Percentiles rank a stretch among this genome's conserved stretches.
Conservation (phyloP, 805 yeast species). For the Zygotorulaspora sp. region DNA sequence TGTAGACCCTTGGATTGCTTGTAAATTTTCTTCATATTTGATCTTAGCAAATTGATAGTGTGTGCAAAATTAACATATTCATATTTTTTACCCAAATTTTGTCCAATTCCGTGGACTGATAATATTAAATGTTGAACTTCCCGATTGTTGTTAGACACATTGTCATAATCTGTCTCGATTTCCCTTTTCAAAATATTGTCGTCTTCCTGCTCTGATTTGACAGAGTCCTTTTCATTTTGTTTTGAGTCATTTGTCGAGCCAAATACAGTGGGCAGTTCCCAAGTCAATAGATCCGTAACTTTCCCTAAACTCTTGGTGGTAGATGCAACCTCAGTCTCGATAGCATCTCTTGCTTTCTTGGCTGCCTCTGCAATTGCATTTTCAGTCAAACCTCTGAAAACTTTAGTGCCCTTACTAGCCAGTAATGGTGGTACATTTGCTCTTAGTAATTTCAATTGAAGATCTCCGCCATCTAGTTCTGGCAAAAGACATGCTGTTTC, state of each 20-base stretch:
- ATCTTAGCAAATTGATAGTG: conserved; percentile 64
- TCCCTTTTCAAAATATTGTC: conserved; percentile 39
- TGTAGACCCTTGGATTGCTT: conserved; percentile 40
- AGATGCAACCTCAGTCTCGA: conserved; percentile 29
- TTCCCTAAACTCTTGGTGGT: conserved; percentile 18
- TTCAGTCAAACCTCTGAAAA: conserved; percentile 36
- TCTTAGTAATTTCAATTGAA: conserved; percentile 36
- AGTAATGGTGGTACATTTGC: conserved; percentile 33
- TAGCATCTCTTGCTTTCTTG: conserved; percentile 28
- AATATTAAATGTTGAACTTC: conserved; percentile 57
- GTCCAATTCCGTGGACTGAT: conserved; percentile 97
- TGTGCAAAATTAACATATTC: conserved; percentile 85
- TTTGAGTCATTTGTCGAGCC: conserved; percentile 3
- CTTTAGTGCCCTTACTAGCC: conserved; percentile 45
- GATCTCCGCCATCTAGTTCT: conserved; percentile 40
- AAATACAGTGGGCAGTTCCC: conserved; percentile 19
- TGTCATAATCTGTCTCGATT: conserved; percentile 48
- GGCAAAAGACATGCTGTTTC: conserved; percentile 47
- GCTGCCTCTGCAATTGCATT: conserved; percentile 8
- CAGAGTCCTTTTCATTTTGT: conserved; percentile 2
- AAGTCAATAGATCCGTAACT: conserved; percentile 20
- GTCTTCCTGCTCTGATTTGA: conserved; percentile 16
- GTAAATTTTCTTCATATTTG: conserved; percentile 50
- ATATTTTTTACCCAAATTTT: conserved; percentile 68
- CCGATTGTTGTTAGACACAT: conserved; percentile 35